These are phyloP conservation scores for Pholiota microspora DNA, from an alignment of 768 basidiomycete species.

Conservation along the genomic window DNA sequence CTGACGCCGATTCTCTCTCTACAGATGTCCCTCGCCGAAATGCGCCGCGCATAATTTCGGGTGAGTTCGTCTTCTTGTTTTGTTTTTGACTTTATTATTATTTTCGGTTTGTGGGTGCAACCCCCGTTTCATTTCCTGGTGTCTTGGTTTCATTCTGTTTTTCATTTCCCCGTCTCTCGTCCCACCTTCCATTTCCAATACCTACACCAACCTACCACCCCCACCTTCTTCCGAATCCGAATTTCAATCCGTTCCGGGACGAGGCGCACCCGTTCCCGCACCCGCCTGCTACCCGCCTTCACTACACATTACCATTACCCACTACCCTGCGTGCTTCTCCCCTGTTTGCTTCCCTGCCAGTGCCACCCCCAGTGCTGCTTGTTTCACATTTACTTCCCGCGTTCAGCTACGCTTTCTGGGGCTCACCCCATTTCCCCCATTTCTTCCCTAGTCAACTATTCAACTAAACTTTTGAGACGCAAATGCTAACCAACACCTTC, in stretches of 20 bases:
- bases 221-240: conserved; percentile 8
- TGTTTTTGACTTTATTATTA: too few species aligned
- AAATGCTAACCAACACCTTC: conserved; percentile 46
- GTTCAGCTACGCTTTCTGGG: background rate
- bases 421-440: too few species aligned
- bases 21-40: conserved; percentile 57
- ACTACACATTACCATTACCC: too few species aligned
- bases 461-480: too few species aligned
- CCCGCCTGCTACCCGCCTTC: too few species aligned
- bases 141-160: too few species aligned
- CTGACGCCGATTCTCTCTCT: conserved; percentile 12
- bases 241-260: too few species aligned
- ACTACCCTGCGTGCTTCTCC: too few species aligned
- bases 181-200: conserved; percentile 5
- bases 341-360: conserved; percentile 9
- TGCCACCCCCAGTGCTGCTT: conserved; percentile 1
- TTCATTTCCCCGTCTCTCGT: background rate
- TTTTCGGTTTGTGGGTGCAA: too few species aligned
- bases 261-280: too few species aligned
- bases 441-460: too few species aligned
- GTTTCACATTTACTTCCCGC: conserved; percentile 13
- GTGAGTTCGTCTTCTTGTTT: conserved; percentile 44
- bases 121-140: background rate
- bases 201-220: background rate
- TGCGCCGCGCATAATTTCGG: conserved; percentile 87